Evolutionary conservation across 2,329 filamentous ascomycete genomes (phyloP).

Genomic region (Colletotrichum lupini): DNA sequence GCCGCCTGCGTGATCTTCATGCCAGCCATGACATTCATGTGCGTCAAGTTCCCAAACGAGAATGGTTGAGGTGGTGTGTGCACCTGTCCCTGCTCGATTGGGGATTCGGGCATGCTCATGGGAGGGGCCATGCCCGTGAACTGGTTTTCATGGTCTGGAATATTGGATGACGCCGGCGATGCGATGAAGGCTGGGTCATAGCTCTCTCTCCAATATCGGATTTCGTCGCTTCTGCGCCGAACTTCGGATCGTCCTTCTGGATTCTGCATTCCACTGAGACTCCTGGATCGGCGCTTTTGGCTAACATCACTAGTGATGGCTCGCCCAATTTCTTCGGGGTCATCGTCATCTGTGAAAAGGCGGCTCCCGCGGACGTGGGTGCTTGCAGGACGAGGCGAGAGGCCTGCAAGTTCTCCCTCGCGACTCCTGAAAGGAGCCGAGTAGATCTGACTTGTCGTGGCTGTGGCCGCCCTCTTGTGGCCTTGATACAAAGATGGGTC

Average conservation of each 20-base stretch:
- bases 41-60: slow-evolving; percentile 60
- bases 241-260: slow-evolving; percentile 17
- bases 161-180: slow-evolving; percentile 62
- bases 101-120: slow-evolving; percentile 46
- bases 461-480: slow-evolving; percentile 54
- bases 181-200: slow-evolving; percentile 60
- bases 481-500: slow-evolving; percentile 51
- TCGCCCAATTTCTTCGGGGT: slow-evolving; percentile 68
- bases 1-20: slow-evolving; percentile 69
- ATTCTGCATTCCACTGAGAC: slow-evolving; percentile 55
- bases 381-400: slow-evolving; percentile 72
- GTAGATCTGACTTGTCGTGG: slow-evolving; percentile 51
- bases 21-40: slow-evolving; percentile 58
- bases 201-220: slow-evolving; percentile 72
- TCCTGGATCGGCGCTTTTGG: slow-evolving; percentile 67
- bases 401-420: slow-evolving; percentile 59
- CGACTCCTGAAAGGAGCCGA: slow-evolving; percentile 48
- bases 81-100: slow-evolving; percentile 46
- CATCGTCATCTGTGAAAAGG: slow-evolving; percentile 49
- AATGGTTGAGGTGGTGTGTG: slow-evolving; percentile 61
- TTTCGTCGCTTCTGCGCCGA: slow-evolving; percentile 71
- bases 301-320: slow-evolving; percentile 68
- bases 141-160: slow-evolving; percentile 50
- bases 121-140: slow-evolving; percentile 41
- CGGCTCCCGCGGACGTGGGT: slow-evolving; percentile 62